Percentiles rank a stretch among this genome's conserved stretches.
These are phyloP conservation scores for Penicillium sp. DNA, from an alignment of 2,329 filamentous ascomycete species.

Conservation along the genomic window DNA sequence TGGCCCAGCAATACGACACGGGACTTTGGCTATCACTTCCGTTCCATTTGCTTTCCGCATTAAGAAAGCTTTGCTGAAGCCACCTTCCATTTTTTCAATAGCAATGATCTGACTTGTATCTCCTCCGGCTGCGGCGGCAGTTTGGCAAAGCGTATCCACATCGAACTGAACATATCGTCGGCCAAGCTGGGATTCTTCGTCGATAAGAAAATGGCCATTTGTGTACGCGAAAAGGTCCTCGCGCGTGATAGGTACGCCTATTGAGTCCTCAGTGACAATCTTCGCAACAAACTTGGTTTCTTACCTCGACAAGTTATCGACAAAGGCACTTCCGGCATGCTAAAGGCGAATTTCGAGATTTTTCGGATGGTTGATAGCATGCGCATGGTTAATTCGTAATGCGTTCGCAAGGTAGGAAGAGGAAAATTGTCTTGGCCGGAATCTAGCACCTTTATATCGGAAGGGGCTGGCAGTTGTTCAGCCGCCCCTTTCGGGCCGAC, in stretches of 20 bases:
- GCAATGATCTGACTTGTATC: slow-evolving; percentile 11
- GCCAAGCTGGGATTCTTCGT: slow-evolving; percentile 21
- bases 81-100: slow-evolving; percentile 28
- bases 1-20: slow-evolving; percentile 28
- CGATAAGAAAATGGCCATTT: slow-evolving; percentile 25
- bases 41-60: slow-evolving; percentile 26
- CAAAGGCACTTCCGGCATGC: slow-evolving; percentile 1
- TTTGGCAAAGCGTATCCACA: slow-evolving; percentile 21
- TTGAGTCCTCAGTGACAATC: no score
- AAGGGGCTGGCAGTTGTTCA: no score
- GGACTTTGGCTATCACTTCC: slow-evolving; percentile 32
- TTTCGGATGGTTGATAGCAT: slow-evolving; percentile 7
- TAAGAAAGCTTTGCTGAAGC: slow-evolving; percentile 30
- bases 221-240: slow-evolving; percentile 26
- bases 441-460: no score
- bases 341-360: slow-evolving; percentile 2
- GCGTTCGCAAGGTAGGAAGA: not conserved
- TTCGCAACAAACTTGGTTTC: no score
- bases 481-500: no score
- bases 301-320: no score
- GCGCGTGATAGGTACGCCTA: slow-evolving; percentile 8
- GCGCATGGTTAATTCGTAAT: not conserved
- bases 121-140: slow-evolving; percentile 11
- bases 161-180: slow-evolving; percentile 23
- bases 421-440: not conserved